Evolutionary conservation across 495 filamentous ascomycete species (phyloP).

Genomic region (Neurospora africana): DNA sequence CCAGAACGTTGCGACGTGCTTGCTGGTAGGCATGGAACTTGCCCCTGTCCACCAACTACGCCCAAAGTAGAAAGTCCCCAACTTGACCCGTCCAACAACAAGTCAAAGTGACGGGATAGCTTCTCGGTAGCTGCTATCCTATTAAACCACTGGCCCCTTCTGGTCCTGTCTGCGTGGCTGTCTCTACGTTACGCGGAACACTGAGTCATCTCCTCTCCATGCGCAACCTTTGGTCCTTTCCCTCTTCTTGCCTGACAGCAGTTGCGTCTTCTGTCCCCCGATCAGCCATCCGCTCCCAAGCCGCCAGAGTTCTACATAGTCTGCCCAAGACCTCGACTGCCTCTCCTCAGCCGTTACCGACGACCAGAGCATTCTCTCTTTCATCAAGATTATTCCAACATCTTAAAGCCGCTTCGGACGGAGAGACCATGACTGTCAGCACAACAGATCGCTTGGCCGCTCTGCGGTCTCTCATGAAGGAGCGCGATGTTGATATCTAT

Average conservation of each 20-base stretch:
- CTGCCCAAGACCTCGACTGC: not conserved
- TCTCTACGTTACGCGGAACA: not conserved
- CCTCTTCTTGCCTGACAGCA: not conserved
- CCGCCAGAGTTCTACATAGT: not conserved
- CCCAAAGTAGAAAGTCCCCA: not conserved
- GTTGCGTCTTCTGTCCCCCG: not conserved
- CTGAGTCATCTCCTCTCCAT: not conserved
- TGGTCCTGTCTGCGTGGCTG: not conserved
- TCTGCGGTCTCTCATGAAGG: conserved; percentile 80
- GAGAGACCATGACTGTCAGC: conserved; percentile 76
- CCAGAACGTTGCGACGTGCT: not conserved
- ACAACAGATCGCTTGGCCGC: conserved; percentile 66
- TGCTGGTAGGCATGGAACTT: not conserved
- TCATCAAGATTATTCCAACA: not conserved
- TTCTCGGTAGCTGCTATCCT: not conserved
- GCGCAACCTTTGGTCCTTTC: not conserved
- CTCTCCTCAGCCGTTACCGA: not conserved
- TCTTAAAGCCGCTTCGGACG: not conserved
- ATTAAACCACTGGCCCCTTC: not conserved
- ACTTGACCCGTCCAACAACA: not conserved
- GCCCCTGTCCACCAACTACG: not conserved
- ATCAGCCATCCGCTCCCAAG: not conserved
- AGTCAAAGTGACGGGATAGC: not conserved
- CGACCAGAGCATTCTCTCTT: not conserved
- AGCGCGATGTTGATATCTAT: conserved; percentile 83